Evolutionary conservation across 164 flowering plant genomes (phyloP).

Genomic region (Vitis riparia): DNA sequence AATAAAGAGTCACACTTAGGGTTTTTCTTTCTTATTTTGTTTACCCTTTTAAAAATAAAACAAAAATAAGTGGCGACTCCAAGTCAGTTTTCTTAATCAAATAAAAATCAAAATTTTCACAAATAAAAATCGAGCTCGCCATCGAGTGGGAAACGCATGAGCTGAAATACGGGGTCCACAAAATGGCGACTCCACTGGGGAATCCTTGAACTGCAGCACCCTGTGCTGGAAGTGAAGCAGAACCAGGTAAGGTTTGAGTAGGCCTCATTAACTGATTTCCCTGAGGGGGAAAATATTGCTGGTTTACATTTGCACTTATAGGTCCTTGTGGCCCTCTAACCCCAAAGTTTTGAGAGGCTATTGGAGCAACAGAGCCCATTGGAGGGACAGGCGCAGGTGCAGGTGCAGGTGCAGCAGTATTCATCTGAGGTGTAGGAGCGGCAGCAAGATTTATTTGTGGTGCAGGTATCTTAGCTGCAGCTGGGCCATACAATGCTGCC

Average conservation of each 20-base stretch:
- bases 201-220: slow-evolving; percentile 33
- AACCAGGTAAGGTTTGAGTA: slow-evolving; percentile 38
- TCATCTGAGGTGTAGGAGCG: slow-evolving; percentile 33
- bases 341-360: slow-evolving; percentile 48
- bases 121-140: no score
- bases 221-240: slow-evolving; percentile 43
- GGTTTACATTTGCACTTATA: slow-evolving; percentile 22
- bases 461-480: slow-evolving; percentile 94
- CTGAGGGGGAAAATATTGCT: slow-evolving; percentile 39
- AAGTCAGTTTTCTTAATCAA: no score
- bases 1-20: no score
- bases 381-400: slow-evolving; percentile 36
- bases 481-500: slow-evolving; percentile 85
- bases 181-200: slow-evolving; percentile 45
- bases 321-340: slow-evolving; percentile 38
- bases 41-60: no score
- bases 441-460: slow-evolving; percentile 77
- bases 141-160: no score
- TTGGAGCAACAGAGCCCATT: slow-evolving; percentile 25
- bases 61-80: no score
- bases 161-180: no score
- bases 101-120: no score
- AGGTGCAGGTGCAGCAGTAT: slow-evolving; percentile 31
- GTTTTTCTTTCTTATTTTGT: no score
- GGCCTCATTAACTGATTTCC: slow-evolving; percentile 52